Base-by-base conservation (phyloP, 768 basidiomycete genomes). In the Tylopilus vinaceipallidus region DNA sequence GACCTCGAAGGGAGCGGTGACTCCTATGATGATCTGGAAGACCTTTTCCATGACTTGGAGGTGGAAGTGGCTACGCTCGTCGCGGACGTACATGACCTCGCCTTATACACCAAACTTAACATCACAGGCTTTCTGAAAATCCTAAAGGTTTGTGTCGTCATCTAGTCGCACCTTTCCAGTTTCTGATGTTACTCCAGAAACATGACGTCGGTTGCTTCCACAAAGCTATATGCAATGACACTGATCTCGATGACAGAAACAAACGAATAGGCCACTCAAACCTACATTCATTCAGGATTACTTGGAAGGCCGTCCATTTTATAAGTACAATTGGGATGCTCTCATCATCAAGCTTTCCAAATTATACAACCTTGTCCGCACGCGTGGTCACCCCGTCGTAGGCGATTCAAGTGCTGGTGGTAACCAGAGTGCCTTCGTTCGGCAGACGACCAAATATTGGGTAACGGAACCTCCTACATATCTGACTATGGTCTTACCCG, bases 401-500 rank as follows among this genome's bases (percentile, higher is more conserved):
- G 97, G 97, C 20, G 97, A 99, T 63, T 82, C 94, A 2, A 86
- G 86, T 58, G 97, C 97, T 1, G 97, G 97, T 24, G 95, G 95
- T 1, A 88, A 71, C 57, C 97, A 99, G 73, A 97, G 90, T 57
- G 97, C 95, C 2, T 99, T 99, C 62, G 91, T 98, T n/a, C 73
- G 97, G 34, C 94, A 97, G 70, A 99, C 97, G 29, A 98, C 97
- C 11, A 99, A 99, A 67, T 99, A 99, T 63, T 99, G 97, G 97
- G 95, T 91, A 64, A 44, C 68, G 60, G 16, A n/a, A n/a, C 29
- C 11, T 17, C 10, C 2, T 30, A 12, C 30, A 6, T 36, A 22
- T 17, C 29, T 40, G 17, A 6, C 34, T 26, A 11, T 29, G 40
- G 7, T 53, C 58, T 54, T 39, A 58, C 33, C 11, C 14, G 6